A percentile compares a stretch with the other conserved stretches of the same genome.
Evolutionary conservation across 176 grass and related monocot genomes (phyloP).

Genomic region (Aegilops sharonensis): DNA sequence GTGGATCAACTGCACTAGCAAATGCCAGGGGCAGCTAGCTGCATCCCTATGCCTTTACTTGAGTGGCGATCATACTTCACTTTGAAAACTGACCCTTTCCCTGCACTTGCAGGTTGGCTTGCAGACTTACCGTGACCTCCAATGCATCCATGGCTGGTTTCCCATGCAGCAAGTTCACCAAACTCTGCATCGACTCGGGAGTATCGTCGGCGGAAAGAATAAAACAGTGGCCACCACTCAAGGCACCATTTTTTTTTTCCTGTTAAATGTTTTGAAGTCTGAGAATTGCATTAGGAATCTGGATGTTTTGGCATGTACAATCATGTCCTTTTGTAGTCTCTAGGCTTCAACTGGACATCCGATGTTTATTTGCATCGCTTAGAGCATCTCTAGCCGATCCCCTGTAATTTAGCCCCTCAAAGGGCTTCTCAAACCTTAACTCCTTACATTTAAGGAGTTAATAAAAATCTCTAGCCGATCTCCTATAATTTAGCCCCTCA

Average conservation of each 20-base stretch:
- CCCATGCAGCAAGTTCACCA: conserved; percentile 22
- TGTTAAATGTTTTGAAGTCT: conserved; percentile 7
- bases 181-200: conserved; percentile 16
- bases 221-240: conserved; percentile 11
- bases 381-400: too few relatives aligned
- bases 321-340: conserved; percentile 1
- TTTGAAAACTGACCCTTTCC: not conserved
- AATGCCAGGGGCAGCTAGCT: not conserved
- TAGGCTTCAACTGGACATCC: not conserved
- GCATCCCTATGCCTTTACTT: not conserved
- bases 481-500: too few relatives aligned
- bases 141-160: not conserved
- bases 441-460: too few relatives aligned
- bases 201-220: conserved; percentile 12
- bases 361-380: not conserved
- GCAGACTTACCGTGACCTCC: conserved; percentile 15
- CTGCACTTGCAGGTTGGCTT: conserved; percentile 29
- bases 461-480: too few relatives aligned
- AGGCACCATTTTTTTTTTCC: conserved; percentile 26
- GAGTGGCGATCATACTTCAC: not conserved
- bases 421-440: too few relatives aligned
- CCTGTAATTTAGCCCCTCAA: too few relatives aligned
- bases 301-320: conserved; percentile 10
- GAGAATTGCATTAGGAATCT: not conserved
- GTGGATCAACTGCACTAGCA: not conserved